Conservation (phyloP, 1,284 basidiomycete genomes). For the Moniliophthora roreri region DNA sequence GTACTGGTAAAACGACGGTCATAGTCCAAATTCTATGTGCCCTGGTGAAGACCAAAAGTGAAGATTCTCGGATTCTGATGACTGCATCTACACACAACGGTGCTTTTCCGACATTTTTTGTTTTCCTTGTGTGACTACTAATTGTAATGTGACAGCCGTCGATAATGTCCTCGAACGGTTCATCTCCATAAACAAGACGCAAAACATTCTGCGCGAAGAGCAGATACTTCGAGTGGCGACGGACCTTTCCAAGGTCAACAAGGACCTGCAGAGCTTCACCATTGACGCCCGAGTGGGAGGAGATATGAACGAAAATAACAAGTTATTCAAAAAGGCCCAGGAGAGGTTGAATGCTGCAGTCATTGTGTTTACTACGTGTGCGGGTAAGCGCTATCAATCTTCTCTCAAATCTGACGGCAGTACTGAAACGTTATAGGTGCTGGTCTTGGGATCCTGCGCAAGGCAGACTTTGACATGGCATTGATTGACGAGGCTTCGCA, state of each 20-base stretch:
- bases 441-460: slow-evolving; percentile 56
- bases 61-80: slow-evolving; percentile 54
- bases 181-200: slow-evolving; percentile 40
- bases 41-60: slow-evolving; percentile 35
- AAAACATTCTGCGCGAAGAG: slow-evolving; percentile 45
- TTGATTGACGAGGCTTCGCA: slow-evolving; percentile 70
- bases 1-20: slow-evolving; percentile 70
- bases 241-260: slow-evolving; percentile 59
- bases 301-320: slow-evolving; percentile 59
- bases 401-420: background rate
- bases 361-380: slow-evolving; percentile 65
- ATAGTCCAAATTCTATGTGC: slow-evolving; percentile 57
- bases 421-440: slow-evolving; percentile 38
- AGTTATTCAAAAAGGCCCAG: slow-evolving; percentile 55
- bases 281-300: slow-evolving; percentile 67
- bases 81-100: slow-evolving; percentile 70
- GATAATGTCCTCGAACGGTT: slow-evolving; percentile 70
- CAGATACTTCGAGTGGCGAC: slow-evolving; percentile 65
- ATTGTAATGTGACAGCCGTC: slow-evolving; percentile 41
- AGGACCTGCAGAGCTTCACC: slow-evolving; percentile 54
- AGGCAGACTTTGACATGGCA: slow-evolving; percentile 57
- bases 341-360: slow-evolving; percentile 52
- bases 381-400: slow-evolving; percentile 31
- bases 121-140: background rate
- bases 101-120: slow-evolving; percentile 20